Percentiles rank a stretch among this genome's conserved stretches.
Conservation (phyloP, 148 eudicot genomes). For the Hydrangea macrophylla region DNA sequence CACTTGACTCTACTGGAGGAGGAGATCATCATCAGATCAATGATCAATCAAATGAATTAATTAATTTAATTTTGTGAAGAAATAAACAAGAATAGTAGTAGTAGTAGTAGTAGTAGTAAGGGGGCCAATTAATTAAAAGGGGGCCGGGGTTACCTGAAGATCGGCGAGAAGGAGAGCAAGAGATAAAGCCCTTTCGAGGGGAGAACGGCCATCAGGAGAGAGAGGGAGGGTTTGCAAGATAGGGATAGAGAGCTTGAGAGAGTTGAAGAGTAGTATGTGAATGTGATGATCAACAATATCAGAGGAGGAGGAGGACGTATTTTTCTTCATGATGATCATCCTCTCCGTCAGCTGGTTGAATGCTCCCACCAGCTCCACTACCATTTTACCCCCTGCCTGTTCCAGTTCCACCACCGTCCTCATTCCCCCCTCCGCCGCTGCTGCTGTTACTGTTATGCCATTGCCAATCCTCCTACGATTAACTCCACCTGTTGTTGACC, state of each 20-base stretch:
- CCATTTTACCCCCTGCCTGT: conserved; percentile 94
- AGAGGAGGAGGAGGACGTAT: no score
- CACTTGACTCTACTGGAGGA: no score
- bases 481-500: no score
- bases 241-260: conserved; percentile 73
- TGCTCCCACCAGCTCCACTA: conserved; percentile 84
- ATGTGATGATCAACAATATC: conserved; percentile 59
- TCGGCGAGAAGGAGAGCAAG: conserved; percentile 78
- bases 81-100: no score
- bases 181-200: conserved; percentile 69
- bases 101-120: no score
- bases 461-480: no score
- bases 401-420: conserved; percentile 30
- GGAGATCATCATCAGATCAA: no score
- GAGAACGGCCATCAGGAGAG: conserved; percentile 65
- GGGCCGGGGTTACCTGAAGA: conserved; percentile 98
- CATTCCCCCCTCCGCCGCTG: no score
- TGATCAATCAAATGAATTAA: no score
- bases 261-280: conserved; percentile 59
- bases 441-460: no score
- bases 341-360: conserved; percentile 76
- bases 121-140: no score
- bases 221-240: conserved; percentile 54
- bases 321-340: conserved; percentile 41
- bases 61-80: no score